Evolutionary conservation across 106 monocot species (phyloP).

Genomic region (Dioscorea dumetorum): DNA sequence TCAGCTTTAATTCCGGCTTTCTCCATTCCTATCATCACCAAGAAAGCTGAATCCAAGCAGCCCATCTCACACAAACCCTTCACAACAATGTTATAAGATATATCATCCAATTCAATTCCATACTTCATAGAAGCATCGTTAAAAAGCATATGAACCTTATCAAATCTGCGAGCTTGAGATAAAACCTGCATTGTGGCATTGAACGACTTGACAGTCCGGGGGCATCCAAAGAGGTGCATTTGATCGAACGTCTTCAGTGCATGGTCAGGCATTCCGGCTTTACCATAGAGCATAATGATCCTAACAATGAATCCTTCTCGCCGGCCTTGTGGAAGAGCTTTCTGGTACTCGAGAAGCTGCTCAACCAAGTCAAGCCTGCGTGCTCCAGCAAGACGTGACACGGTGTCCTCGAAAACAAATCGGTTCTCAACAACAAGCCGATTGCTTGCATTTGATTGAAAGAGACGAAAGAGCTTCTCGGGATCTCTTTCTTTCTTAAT

Average conservation of each 20-base stretch:
- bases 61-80: slow-evolving; percentile 62
- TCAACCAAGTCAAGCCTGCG: slow-evolving; percentile 68
- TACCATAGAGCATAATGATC: slow-evolving; percentile 73
- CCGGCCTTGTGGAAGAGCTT: slow-evolving; percentile 60
- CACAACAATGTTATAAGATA: slow-evolving; percentile 74
- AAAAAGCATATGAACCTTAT: slow-evolving; percentile 27
- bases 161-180: slow-evolving; percentile 29
- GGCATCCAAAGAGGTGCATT: slow-evolving; percentile 71
- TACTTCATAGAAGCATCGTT: slow-evolving; percentile 21
- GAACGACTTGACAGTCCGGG: slow-evolving; percentile 69
- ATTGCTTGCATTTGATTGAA: slow-evolving; percentile 67
- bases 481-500: slow-evolving; percentile 76
- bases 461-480: slow-evolving; percentile 63
- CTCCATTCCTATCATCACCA: slow-evolving; percentile 71
- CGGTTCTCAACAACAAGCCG: slow-evolving; percentile 75
- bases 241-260: slow-evolving; percentile 55
- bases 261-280: slow-evolving; percentile 73
- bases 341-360: slow-evolving; percentile 82
- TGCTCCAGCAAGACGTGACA: slow-evolving; percentile 68
- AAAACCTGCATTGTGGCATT: slow-evolving; percentile 81
- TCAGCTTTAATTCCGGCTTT: slow-evolving; percentile 52
- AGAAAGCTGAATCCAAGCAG: slow-evolving; percentile 46
- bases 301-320: slow-evolving; percentile 81
- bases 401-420: slow-evolving; percentile 67
- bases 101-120: slow-evolving; percentile 61